Conservation (phyloP, 805 yeast species). For the Yarrowia hollandica region DNA sequence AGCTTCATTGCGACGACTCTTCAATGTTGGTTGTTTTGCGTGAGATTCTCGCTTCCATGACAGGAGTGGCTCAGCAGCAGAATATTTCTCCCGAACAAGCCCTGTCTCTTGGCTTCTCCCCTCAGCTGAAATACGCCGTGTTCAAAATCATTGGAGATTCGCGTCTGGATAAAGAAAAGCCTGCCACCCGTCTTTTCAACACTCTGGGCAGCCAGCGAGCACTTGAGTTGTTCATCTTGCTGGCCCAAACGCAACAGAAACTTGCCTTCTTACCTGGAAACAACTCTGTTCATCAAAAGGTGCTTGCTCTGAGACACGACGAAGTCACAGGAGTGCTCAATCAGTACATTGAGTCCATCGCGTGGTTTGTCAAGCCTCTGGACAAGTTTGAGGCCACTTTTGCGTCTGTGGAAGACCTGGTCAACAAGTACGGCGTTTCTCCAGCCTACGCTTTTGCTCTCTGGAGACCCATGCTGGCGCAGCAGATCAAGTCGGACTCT, state of each 20-base stretch:
- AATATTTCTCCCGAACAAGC: constrained; percentile 69
- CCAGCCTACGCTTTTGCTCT: constrained; percentile 69
- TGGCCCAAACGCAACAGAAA: constrained; percentile 52
- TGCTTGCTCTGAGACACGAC: constrained; percentile 69
- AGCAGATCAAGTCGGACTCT: constrained; percentile 40
- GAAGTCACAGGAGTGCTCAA: constrained; percentile 68
- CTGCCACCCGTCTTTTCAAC: constrained; percentile 54
- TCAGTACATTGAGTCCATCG: constrained; percentile 59
- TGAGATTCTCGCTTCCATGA: constrained; percentile 68
- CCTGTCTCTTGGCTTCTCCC: constrained; percentile 63
- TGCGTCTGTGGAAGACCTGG: constrained; percentile 33
- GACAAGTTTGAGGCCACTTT: constrained; percentile 33
- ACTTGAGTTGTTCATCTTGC: constrained; percentile 64
- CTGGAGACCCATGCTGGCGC: constrained; percentile 60
- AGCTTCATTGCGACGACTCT: constrained; percentile 59
- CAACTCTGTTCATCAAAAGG: constrained; percentile 58
- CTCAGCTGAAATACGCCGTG: constrained; percentile 55
- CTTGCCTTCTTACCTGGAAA: constrained; percentile 43
- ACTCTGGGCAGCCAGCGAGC: constrained; percentile 46
- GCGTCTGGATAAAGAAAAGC: constrained; percentile 49
- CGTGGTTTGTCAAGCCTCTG: constrained; percentile 47
- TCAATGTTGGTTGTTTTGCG: constrained; percentile 63
- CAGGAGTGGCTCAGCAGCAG: constrained; percentile 71
- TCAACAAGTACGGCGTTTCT: constrained; percentile 38
- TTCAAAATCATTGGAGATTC: constrained; percentile 60